A percentile compares a stretch with the other conserved stretches of the same genome.
These are phyloP conservation scores for Neocatenulostroma microsporum DNA, from an alignment of 2,329 filamentous ascomycete genomes.

Conservation along the genomic window DNA sequence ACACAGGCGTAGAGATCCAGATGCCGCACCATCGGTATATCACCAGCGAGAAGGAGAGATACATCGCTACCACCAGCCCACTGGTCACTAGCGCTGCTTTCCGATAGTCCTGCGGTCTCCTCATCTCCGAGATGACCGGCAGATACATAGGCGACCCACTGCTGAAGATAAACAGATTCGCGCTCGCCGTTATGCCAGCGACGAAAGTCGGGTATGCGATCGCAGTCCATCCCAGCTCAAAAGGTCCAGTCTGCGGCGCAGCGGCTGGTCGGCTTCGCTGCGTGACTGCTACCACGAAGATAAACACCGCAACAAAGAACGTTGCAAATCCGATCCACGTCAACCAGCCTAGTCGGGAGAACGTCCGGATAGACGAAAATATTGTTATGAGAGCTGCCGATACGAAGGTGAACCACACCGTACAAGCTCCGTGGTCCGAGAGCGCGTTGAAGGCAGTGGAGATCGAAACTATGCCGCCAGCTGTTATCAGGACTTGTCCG, in stretches of 20 bases:
- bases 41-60: constrained; percentile 50
- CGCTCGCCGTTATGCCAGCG: constrained; percentile 48
- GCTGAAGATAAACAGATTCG: constrained; percentile 51
- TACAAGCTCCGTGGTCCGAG: constrained; percentile 50
- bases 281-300: constrained; percentile 45
- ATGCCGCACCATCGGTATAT: constrained; percentile 54
- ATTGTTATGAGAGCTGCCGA: constrained; percentile 9
- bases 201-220: constrained; percentile 51
- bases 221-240: constrained; percentile 50
- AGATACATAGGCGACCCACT: constrained; percentile 53
- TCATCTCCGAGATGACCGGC: constrained; percentile 59
- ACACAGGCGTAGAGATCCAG: constrained; percentile 53
- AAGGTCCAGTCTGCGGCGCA: constrained; percentile 50
- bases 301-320: constrained; percentile 44
- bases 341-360: constrained; percentile 41
- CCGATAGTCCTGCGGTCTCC: constrained; percentile 48
- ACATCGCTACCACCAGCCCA: constrained; percentile 47
- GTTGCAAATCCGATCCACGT: constrained; percentile 52
- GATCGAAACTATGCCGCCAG: constrained; percentile 50
- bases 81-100: constrained; percentile 52
- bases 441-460: constrained; percentile 53
- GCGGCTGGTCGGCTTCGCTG: constrained; percentile 51
- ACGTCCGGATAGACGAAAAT: constrained; percentile 12
- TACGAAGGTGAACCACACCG: constrained; percentile 43
- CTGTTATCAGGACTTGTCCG: constrained; percentile 49